Conservation (phyloP, 1,139 yeast genomes). For the Kurtzmaniella natalensis region DNA sequence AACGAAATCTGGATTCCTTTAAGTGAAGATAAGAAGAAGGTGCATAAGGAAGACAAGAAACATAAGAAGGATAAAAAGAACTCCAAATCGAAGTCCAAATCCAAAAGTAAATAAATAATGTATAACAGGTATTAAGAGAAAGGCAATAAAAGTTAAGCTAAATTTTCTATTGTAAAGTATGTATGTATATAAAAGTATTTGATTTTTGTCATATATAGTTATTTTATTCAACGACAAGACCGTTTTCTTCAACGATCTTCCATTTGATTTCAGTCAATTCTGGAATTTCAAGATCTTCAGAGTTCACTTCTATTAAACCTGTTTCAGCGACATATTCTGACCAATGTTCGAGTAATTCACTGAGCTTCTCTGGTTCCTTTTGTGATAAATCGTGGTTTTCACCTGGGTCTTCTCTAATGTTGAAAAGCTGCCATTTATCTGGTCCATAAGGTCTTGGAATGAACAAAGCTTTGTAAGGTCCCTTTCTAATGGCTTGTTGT, state of each 20-base stretch:
- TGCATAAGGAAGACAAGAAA: conserved; percentile 4
- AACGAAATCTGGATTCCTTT: conserved; percentile 37
- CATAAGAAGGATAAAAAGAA: conserved; percentile 13
- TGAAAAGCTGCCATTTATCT: conserved; percentile 47
- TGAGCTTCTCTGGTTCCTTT: conserved; percentile 25
- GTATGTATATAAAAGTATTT: too few relatives aligned
- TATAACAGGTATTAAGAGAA: too few relatives aligned
- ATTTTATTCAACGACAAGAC: too few relatives aligned
- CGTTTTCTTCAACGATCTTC: neutral
- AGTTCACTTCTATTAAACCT: conserved; percentile 39
- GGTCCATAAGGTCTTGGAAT: conserved; percentile 49
- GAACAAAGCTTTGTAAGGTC: conserved; percentile 44
- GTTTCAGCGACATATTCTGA: conserved; percentile 51
- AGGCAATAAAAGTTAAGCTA: too few relatives aligned
- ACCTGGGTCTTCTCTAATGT: conserved; percentile 42
- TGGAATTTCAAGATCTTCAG: conserved; percentile 8
- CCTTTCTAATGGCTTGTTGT: conserved; percentile 51
- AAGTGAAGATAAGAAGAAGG: conserved; percentile 3
- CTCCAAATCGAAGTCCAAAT: neutral
- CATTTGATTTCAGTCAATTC: neutral
- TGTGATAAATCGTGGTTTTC: conserved; percentile 41
- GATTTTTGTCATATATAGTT: too few relatives aligned
- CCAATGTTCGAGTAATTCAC: conserved; percentile 46
- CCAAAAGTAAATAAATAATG: neutral
- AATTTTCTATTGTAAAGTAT: too few relatives aligned